phyloP scores from a whole-genome alignment of 2,329 filamentous ascomycete species.

The Curvularia eragrostidis region DNA sequence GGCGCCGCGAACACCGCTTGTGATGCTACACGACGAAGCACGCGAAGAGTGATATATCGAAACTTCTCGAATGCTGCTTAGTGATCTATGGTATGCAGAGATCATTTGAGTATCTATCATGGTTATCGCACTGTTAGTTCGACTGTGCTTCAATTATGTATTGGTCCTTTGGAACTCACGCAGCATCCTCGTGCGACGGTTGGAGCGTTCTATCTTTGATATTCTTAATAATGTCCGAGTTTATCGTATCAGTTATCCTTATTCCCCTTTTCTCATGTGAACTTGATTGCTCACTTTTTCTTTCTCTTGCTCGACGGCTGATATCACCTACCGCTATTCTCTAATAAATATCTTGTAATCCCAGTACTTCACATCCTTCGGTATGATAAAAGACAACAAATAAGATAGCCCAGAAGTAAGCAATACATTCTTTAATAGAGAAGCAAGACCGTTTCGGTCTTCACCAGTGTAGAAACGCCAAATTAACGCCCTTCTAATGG shows the following conservation, averaged over 20 bases:
- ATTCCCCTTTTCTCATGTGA: not conserved
- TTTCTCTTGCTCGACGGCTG: not conserved
- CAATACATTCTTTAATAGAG: not conserved
- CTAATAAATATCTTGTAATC: not conserved
- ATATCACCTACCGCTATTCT: not conserved
- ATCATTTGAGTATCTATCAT: not conserved
- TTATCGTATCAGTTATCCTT: not conserved
- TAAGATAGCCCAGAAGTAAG: not conserved
- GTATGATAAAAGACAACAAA: not conserved
- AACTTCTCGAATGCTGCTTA: not conserved
- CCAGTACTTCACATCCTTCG: not conserved
- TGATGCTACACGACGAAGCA: not conserved
- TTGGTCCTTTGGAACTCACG: not conserved
- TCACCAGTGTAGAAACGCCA: not conserved
- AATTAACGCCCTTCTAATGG: not conserved
- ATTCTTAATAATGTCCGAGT: not conserved
- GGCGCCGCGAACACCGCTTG: slow-evolving; percentile 1
- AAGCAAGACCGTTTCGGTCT: not conserved
- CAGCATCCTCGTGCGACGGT: not conserved
- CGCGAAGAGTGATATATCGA: not conserved
- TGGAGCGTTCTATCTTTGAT: not conserved
- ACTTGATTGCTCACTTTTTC: not conserved
- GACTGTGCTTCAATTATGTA: not conserved
- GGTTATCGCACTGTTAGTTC: not conserved
- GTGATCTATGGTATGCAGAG: not conserved